Evolutionary conservation across 164 flowering plant genomes (phyloP), one percentile per base, ranked within the genome.

Genomic region (Dillenia turbinata): DNA sequence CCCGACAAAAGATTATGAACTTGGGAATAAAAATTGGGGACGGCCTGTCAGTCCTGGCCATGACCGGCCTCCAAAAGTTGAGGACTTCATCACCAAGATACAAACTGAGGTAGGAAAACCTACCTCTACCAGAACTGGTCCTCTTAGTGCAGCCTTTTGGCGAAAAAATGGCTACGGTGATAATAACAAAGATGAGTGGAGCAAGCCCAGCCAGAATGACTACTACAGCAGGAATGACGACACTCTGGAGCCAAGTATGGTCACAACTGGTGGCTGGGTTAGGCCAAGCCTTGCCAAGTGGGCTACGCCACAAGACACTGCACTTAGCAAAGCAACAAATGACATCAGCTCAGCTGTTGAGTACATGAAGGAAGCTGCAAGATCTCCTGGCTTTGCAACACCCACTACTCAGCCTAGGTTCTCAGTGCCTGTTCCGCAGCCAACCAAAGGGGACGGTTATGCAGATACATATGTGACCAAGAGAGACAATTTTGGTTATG

Each of bases 71-170:
- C 60, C 55, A 10, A 49, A 40, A 44, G 76, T 77, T 17, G 76
- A 71, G 16, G 77, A 73, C 1, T 75, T 59, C 56, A 49, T 73
- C 63, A 63, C 53, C 58, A 59, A 71, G 49, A 61, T 72, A 48
- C 78, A 79, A 47, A 65, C 72, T 12, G 81, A 77, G 24, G 72
- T 61, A 44, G 76, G 62, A 49, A 33, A 59, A 16, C 72, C 63
- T 19, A 24, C 61, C 6, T 7, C 64, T 22, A 56, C 43, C 19
- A 66, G 49, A 55, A 40, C 33, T 12, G 53, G 59, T 15, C 67
- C 63, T 45, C 49, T 60, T 14, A 44, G 51, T 24, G 56, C 66
- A 48, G 3, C 56, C 45, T 12, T 66, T 26, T 71, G 79, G 78
- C 77, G 61, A 44, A 73, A 60, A 44, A 11, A 51, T 6, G 56